phyloP scores from a whole-genome alignment of 2,329 filamentous ascomycete genomes.

The Beauveria medogensis region DNA sequence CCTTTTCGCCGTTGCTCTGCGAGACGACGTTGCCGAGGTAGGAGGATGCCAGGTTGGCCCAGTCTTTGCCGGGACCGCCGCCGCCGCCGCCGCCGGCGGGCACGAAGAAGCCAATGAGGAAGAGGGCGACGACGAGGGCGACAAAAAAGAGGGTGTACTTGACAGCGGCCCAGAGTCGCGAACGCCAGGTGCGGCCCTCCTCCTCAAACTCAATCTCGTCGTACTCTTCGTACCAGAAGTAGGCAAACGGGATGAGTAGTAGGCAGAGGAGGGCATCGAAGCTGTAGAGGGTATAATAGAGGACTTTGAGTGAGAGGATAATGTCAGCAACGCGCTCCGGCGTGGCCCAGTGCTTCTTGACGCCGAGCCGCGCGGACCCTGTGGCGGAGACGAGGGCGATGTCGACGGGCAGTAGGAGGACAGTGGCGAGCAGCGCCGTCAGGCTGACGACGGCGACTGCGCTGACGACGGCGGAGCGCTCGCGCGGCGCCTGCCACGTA shows the following conservation, averaged over 20 bases:
- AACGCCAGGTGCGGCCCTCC: constrained; percentile 61
- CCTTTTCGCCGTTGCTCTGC: constrained; percentile 79
- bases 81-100: constrained; percentile 58
- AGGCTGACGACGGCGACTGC: constrained; percentile 80
- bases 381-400: constrained; percentile 92
- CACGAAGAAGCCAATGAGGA: constrained; percentile 89
- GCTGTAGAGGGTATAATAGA: constrained; percentile 91
- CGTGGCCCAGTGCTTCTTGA: constrained; percentile 92
- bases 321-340: constrained; percentile 72
- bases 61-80: constrained; percentile 51
- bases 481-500: constrained; percentile 81
- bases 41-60: constrained; percentile 78
- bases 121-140: constrained; percentile 68
- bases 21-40: constrained; percentile 70
- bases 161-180: constrained; percentile 71
- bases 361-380: constrained; percentile 62
- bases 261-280: constrained; percentile 85
- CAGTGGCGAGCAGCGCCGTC: constrained; percentile 80
- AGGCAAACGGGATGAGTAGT: constrained; percentile 85
- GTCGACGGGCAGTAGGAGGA: constrained; percentile 88
- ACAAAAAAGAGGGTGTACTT: constrained; percentile 90
- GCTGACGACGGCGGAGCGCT: constrained; percentile 75
- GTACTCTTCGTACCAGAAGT: constrained; percentile 98
- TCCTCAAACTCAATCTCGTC: constrained; percentile 86
- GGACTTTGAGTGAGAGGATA: constrained; percentile 69